Conservation (phyloP, 192 early-diverging fungal species). For the Entomortierella parvispora region DNA sequence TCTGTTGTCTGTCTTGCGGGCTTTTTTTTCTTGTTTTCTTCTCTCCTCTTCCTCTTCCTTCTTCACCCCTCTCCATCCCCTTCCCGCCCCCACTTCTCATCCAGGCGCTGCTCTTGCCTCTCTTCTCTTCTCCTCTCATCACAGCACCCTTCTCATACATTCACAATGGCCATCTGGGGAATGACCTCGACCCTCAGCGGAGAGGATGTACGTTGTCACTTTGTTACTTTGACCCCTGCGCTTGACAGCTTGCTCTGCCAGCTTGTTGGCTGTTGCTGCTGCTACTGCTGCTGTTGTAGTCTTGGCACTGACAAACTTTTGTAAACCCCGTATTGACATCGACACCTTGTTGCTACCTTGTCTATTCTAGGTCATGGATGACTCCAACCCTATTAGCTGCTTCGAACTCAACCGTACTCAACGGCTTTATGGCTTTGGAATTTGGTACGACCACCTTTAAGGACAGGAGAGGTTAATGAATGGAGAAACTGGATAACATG, state of each 20-base stretch:
- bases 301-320: too few species aligned
- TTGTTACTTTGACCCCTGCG: neutral
- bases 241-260: too few species aligned
- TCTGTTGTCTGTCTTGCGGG: neutral
- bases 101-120: too few species aligned
- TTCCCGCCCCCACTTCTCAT: neutral
- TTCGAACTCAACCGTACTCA: constrained; percentile 68
- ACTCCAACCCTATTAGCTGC: constrained; percentile 55
- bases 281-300: too few species aligned
- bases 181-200: constrained; percentile 29
- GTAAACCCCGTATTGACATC: too few species aligned
- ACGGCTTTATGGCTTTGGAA: constrained; percentile 83
- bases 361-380: constrained; percentile 57
- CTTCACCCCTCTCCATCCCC: neutral
- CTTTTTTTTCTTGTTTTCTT: neutral
- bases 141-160: neutral
- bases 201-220: constrained; percentile 32
- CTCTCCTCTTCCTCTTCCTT: neutral
- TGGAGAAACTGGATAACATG: too few species aligned
- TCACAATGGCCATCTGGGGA: constrained; percentile 49
- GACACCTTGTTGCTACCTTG: neutral
- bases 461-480: too few species aligned
- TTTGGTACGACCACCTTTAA: constrained; percentile 56
- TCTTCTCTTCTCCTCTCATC: neutral
- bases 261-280: too few species aligned